Base-by-base conservation (phyloP, 805 yeast genomes). In the Wickerhamiella brachini region DNA sequence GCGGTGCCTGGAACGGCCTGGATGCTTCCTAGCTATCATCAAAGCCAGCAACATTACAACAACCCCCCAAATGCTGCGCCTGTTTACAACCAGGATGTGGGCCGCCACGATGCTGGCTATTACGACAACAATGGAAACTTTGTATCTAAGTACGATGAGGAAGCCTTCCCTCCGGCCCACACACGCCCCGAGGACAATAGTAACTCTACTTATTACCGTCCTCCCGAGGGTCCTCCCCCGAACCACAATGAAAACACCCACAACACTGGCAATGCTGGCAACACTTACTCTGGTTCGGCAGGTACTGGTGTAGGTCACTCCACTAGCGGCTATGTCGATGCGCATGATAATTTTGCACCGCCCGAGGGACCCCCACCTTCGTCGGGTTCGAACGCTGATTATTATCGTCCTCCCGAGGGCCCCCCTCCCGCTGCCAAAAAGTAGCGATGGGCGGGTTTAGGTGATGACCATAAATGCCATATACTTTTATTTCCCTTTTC, bases 1-100 rank as follows among this genome's bases (percentile, higher is more conserved):
- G 95, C 95, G 0, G 70, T 85, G 1, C 69, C 76, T 53, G 90
- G 90, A 9, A 84, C 93, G 0, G 77, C 84, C 10, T 84, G 94
- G 94, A 78, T 87, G 70, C 83, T 93, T 0, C 95, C 95, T 6
- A 72, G 81, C 10, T 85, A 85, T 61, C 53, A 61, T 51, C 61
- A 57, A 47, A 76, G 87, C 1, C 84, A 83, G 59, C 70, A 68
- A 49, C 75, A 78, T 56, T 72, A 71, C 45, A 39, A 56, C 44
- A 52, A 51, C 15, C 47, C 38, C 6, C 39, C 39, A n/a, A 23
- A 44, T 24, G 54, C 49, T 3, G 55, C 56, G 12, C 55, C 55
- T 2, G 57, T 57, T 17, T 65, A 65, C 50, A 60, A 66, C 29
- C 58, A 62, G 13, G 52, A 57, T 20, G 54, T 59, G 8, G 60